Evolutionary conservation across 495 filamentous ascomycete species (phyloP).

Genomic region (Sordaria brevicollis): DNA sequence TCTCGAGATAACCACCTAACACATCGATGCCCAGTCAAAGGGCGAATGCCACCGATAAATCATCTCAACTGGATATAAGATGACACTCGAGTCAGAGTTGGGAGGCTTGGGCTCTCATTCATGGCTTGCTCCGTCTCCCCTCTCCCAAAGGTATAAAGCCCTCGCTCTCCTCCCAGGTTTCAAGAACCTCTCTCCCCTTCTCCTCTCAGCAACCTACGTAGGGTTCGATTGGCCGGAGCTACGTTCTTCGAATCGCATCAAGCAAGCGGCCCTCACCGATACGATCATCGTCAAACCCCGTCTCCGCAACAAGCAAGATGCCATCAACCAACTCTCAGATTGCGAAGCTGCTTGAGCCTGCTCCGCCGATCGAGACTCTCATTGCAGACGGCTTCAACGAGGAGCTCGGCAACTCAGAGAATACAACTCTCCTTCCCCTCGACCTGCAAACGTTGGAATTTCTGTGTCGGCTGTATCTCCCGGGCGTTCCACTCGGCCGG

Average conservation of each 20-base stretch:
- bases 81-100: neutral
- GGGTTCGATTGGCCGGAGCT: rapidly evolving
- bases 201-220: neutral
- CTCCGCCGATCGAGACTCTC: neutral
- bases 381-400: neutral
- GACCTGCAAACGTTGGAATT: neutral
- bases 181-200: neutral
- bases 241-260: neutral
- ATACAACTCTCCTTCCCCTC: neutral
- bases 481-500: neutral
- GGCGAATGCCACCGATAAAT: neutral
- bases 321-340: neutral
- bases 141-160: neutral
- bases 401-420: neutral
- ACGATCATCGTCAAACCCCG: neutral
- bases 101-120: neutral
- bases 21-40: neutral
- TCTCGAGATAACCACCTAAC: neutral
- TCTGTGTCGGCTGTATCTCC: neutral
- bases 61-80: neutral
- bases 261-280: neutral
- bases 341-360: neutral
- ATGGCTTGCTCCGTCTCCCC: neutral
- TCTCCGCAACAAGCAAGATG: neutral
- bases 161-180: neutral